These are phyloP conservation scores for Globisporangium spinosum DNA, from an alignment of 352 stramenopile genomes.

Conservation along the genomic window DNA sequence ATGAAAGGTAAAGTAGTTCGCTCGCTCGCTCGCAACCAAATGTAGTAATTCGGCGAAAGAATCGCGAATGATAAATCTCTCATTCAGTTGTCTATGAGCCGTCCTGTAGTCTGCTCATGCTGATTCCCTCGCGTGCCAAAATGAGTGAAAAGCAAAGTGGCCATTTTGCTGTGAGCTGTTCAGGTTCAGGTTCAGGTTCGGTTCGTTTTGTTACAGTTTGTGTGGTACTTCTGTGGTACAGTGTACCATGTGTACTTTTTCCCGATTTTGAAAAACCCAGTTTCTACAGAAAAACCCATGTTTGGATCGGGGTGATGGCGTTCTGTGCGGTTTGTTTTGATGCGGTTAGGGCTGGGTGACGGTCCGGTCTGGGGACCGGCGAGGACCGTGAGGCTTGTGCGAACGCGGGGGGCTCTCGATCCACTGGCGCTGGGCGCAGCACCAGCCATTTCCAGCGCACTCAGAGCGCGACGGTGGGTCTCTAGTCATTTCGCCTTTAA, in stretches of 20 bases:
- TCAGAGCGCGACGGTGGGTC: conserved; percentile 18
- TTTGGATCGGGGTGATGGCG: not conserved
- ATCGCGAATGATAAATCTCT: too few species aligned
- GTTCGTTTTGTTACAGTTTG: too few species aligned
- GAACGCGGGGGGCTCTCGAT: conserved; percentile 5
- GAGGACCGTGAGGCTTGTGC: conserved; percentile 4
- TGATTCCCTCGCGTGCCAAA: too few species aligned
- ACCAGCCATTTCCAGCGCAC: conserved; percentile 56
- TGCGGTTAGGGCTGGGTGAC: not conserved
- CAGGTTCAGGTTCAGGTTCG: not conserved
- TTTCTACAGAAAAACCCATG: not conserved
- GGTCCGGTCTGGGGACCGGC: not conserved
- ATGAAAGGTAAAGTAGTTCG: too few species aligned
- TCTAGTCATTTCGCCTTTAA: conserved; percentile 85
- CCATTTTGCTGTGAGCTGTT: not conserved
- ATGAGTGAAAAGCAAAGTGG: too few species aligned
- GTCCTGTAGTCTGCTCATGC: too few species aligned
- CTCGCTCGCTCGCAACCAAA: too few species aligned
- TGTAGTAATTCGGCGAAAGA: too few species aligned
- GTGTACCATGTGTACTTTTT: not conserved
- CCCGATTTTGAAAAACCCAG: not conserved
- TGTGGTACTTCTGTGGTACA: not conserved
- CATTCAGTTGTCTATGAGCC: too few species aligned
- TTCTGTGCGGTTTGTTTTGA: not conserved
- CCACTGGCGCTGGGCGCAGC: conserved; percentile 25